Conservation (phyloP, 805 yeast genomes). For the Saccharomycopsis amapae region DNA sequence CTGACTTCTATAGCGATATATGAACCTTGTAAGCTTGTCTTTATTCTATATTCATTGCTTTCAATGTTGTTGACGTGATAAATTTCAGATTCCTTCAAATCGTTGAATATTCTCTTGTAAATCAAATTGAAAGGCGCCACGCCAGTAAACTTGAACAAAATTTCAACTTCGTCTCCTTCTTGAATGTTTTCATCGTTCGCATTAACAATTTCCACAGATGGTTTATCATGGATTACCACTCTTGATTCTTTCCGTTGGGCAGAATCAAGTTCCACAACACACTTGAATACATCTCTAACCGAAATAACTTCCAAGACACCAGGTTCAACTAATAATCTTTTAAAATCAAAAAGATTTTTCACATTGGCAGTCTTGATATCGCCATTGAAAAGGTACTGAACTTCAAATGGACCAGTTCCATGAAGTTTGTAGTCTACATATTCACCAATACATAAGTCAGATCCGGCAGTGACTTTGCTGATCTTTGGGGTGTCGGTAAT, state of each 20-base stretch:
- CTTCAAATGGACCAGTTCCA: slow-evolving; percentile 75
- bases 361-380: slow-evolving; percentile 49
- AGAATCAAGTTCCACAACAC: slow-evolving; percentile 26
- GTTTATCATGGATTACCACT: slow-evolving; percentile 46
- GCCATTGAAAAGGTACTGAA: slow-evolving; percentile 69
- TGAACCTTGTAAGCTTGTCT: slow-evolving; percentile 83
- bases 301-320: slow-evolving; percentile 68
- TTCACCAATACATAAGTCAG: slow-evolving; percentile 87
- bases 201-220: slow-evolving; percentile 73
- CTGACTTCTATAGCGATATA: slow-evolving; percentile 88
- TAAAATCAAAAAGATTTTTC: slow-evolving; percentile 37
- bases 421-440: slow-evolving; percentile 66
- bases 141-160: slow-evolving; percentile 75
- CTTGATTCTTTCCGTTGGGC: slow-evolving; percentile 27
- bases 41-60: slow-evolving; percentile 59
- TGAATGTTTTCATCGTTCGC: slow-evolving; percentile 73
- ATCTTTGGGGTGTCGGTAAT: slow-evolving; percentile 77
- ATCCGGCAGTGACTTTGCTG: slow-evolving; percentile 33
- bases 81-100: slow-evolving; percentile 19
- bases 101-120: slow-evolving; percentile 32
- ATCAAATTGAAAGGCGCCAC: slow-evolving; percentile 74
- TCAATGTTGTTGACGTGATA: slow-evolving; percentile 51
- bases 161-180: slow-evolving; percentile 91
- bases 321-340: slow-evolving; percentile 71
- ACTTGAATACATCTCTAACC: slow-evolving; percentile 53